Conservation (phyloP, 2,329 filamentous ascomycete genomes). For the Mycosphaerelloides madeirae region DNA sequence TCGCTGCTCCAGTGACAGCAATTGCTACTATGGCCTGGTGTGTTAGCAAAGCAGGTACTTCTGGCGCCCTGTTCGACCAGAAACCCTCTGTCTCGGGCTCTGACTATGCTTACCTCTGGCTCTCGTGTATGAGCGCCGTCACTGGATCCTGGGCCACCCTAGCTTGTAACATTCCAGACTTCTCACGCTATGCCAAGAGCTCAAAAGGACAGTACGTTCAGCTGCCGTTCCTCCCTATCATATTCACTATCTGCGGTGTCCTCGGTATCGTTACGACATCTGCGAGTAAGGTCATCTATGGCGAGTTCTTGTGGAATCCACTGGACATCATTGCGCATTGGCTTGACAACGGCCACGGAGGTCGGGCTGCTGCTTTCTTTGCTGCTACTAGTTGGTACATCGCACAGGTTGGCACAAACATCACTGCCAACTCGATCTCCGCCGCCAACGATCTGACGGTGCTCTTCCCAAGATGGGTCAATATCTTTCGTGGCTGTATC, state of each 20-base stretch:
- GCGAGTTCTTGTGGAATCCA: constrained; percentile 37
- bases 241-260: constrained; percentile 38
- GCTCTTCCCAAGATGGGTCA: constrained; percentile 50
- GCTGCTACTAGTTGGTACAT: constrained; percentile 45
- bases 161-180: constrained; percentile 32
- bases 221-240: constrained; percentile 37
- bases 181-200: constrained; percentile 31
- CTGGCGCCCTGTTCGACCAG: constrained; percentile 20
- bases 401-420: constrained; percentile 49
- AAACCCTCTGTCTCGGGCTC: constrained; percentile 35
- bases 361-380: constrained; percentile 26
- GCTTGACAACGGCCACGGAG: constrained; percentile 18
- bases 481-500: constrained; percentile 36
- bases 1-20: constrained; percentile 31
- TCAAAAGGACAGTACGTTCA: constrained; percentile 31
- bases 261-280: constrained; percentile 50
- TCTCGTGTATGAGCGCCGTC: constrained; percentile 47
- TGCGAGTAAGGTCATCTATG: constrained; percentile 49
- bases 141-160: constrained; percentile 43
- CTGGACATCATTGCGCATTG: constrained; percentile 34
- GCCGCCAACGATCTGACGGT: constrained; percentile 52
- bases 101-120: constrained; percentile 33
- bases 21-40: constrained; percentile 30
- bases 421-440: constrained; percentile 50
- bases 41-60: constrained; percentile 26